Evolutionary conservation across 371 early-diverging fungal genomes (phyloP).

Genomic region (Mucor indicus): DNA sequence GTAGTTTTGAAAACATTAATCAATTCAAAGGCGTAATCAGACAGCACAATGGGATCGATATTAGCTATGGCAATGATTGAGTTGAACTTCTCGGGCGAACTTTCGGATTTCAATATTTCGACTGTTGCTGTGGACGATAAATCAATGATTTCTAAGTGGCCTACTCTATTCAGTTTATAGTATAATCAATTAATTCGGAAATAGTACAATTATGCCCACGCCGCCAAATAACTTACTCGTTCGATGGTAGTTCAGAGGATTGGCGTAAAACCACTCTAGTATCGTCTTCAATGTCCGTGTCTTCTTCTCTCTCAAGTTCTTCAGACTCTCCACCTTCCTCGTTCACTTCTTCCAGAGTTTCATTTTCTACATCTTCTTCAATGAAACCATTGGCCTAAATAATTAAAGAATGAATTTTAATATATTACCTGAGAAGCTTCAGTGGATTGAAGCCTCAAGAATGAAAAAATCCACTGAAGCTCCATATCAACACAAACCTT

Average conservation of each 20-base stretch:
- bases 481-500: conserved; percentile 8
- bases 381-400: conserved; percentile 6
- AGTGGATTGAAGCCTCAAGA: conserved; percentile 6
- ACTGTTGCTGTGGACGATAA: conserved; percentile 4
- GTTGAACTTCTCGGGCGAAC: conserved; percentile 7
- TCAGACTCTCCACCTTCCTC: too few relatives aligned
- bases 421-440: too few relatives aligned
- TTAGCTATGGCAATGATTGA: conserved; percentile 6
- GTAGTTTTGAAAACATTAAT: conserved; percentile 8
- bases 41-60: conserved; percentile 6
- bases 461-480: conserved; percentile 8
- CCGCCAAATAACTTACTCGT: conserved; percentile 10
- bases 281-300: neutral
- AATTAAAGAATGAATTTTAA: conserved; percentile 9
- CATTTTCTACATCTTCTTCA: conserved; percentile 1
- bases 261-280: neutral
- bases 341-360: neutral
- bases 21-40: conserved; percentile 10
- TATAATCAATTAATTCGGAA: conserved; percentile 12
- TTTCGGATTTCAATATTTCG: conserved; percentile 11
- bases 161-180: conserved; percentile 11
- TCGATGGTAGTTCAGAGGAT: conserved; percentile 1
- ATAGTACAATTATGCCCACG: conserved; percentile 3
- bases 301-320: neutral
- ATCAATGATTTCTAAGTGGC: conserved; percentile 7